Base-by-base conservation (phyloP, 805 yeast genomes). In the Sungouiella blattae region DNA sequence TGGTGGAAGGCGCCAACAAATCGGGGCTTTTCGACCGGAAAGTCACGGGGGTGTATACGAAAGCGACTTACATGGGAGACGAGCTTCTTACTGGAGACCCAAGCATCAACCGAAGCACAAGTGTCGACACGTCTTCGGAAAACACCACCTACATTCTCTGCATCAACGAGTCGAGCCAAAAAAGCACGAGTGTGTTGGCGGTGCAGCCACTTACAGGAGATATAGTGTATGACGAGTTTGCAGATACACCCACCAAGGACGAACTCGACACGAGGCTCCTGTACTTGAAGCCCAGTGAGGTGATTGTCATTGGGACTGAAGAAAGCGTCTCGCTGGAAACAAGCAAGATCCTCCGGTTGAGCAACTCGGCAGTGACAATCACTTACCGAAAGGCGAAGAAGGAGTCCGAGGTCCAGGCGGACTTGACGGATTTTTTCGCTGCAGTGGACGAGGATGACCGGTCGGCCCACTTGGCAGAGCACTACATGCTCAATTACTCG, bases 51-150 rank as follows among this genome's bases (percentile, higher is more conserved):
- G 78, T 87, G 0, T 87, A 81, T 53, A 87, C 97, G 0, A 73
- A 74, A 33, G 96, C 94, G 0, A 89, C 98, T 0, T 87, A 82
- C 59, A 74, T 87, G 45, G 89, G 81, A 34, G 81, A 74, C 37
- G 74, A 73, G 32, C 31, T 32, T 9, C 21, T 30, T 4, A 39
- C 46, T 3, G 46, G 47, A 12, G 57, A 49, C 18, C 44, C 47
- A 7, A 39, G 41, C 16, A 34, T 33, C 15, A 44, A 41, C 20
- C 32, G 41, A 17, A 18, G 35, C 13, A 38, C 32, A 7, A 35
- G 37, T 1, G 41, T 41, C 26, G 29, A 31, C 5, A 35, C 28
- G 6, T 35, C 24, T 5, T 15, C 34, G n/a, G 62, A 53, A n/a
- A 48, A 47, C 6, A 60, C 55, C 29, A 63, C 58, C 37, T 78